Percentiles rank a stretch among this genome's conserved stretches.
Conservation (phyloP, 2,329 filamentous ascomycete species). For the Orbilia javanica region DNA sequence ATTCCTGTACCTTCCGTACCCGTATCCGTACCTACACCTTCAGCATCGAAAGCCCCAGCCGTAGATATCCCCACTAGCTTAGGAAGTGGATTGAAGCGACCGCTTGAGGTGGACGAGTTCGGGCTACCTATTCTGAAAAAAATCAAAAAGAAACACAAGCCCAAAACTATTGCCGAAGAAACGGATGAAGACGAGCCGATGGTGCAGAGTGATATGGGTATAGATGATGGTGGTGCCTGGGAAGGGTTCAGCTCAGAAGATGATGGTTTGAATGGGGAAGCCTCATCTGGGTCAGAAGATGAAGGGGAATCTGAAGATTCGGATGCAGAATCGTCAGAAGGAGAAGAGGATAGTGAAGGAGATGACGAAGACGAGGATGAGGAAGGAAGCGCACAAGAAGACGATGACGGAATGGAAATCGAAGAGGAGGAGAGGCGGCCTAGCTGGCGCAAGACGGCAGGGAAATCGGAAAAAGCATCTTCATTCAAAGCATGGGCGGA, state of each 20-base stretch:
- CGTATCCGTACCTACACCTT: not conserved
- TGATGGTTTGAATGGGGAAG: conserved; percentile 1
- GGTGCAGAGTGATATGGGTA: conserved; percentile 59
- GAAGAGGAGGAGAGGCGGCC: conserved; percentile 66
- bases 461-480: conserved; percentile 68
- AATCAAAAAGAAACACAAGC: conserved; percentile 77
- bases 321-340: conserved; percentile 18
- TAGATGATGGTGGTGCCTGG: conserved; percentile 63
- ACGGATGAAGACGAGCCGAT: conserved; percentile 60
- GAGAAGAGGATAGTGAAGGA: conserved; percentile 19
- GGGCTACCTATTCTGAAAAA: conserved; percentile 86
- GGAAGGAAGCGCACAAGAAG: conserved; percentile 35
- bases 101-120: conserved; percentile 81
- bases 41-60: not conserved
- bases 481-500: conserved; percentile 96
- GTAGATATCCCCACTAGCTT: conserved; percentile 63
- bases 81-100: conserved; percentile 87
- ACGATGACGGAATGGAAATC: conserved; percentile 49
- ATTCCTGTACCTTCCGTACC: conserved; percentile 3
- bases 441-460: conserved; percentile 61
- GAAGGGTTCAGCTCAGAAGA: conserved; percentile 59
- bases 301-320: not conserved
- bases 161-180: conserved; percentile 64
- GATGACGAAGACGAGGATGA: conserved; percentile 67
- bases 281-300: not conserved